A percentile compares a stretch with the other conserved stretches of the same genome.
These are phyloP conservation scores for Chernovozyma sophiae-reginae DNA, from an alignment of 1,139 yeast species.

Conservation along the genomic window DNA sequence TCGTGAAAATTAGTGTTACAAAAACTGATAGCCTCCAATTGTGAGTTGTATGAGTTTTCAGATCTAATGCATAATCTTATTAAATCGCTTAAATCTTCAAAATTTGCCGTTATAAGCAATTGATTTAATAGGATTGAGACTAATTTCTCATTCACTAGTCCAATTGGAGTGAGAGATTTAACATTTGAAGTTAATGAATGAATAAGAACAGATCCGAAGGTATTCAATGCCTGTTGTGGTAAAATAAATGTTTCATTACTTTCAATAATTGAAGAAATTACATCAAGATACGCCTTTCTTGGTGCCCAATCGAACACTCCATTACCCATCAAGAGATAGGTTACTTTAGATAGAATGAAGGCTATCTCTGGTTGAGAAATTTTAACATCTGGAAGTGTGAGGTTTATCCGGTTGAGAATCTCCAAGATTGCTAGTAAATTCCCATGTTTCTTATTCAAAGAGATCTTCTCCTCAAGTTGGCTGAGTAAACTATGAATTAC, in stretches of 20 bases:
- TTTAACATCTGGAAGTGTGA: constrained; percentile 5
- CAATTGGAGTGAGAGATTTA: constrained; percentile 41
- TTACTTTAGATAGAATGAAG: constrained; percentile 10
- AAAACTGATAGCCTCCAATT: constrained; percentile 36
- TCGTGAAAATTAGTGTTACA: constrained; percentile 12
- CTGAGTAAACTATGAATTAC: constrained; percentile 6
- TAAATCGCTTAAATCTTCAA: constrained; percentile 19
- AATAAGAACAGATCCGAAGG: constrained; percentile 8
- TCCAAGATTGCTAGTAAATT: constrained; percentile 42
- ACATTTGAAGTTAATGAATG: background rate
- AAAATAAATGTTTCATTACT: background rate
- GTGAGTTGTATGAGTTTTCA: constrained; percentile 44
- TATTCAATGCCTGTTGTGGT: constrained; percentile 4
- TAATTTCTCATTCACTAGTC: constrained; percentile 35
- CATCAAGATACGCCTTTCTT: constrained; percentile 31
- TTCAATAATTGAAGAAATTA: constrained; percentile 10
- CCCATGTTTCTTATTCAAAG: constrained; percentile 54
- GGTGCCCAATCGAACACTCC: constrained; percentile 28
- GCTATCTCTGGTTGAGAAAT: constrained; percentile 1
- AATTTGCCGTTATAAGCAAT: constrained; percentile 10
- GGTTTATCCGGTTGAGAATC: constrained; percentile 13
- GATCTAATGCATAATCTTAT: constrained; percentile 31
- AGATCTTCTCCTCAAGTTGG: constrained; percentile 5
- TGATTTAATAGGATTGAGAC: constrained; percentile 22
- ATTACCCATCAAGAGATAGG: constrained; percentile 14